Evolutionary conservation across 2,329 filamentous ascomycete genomes (phyloP), one percentile per base, ranked within the genome.

Genomic region (Claviceps cyperi): DNA sequence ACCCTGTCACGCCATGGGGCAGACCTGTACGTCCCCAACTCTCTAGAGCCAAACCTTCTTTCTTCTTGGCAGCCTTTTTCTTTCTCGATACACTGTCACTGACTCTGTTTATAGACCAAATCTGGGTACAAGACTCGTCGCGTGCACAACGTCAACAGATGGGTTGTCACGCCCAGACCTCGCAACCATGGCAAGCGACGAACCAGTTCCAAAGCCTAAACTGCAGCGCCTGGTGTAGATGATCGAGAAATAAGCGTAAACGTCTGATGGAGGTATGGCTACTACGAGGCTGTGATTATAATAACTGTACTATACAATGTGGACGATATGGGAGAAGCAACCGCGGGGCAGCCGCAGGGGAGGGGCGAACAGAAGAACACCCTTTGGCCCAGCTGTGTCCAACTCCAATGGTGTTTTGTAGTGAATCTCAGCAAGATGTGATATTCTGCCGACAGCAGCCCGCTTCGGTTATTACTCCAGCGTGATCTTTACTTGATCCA

Each of bases 1-100:
- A 94, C 64, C 92, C 94, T 36, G 88, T 92, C 60, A 95, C 88
- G 70, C 92, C 92, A 52, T 98, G 94, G 92, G 92, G 94, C 65
- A 84, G 81, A 64, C 91, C 88, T 63, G 89, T 94, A 84, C 72
- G 87, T 80, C 22, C 2, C 21, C 15, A 5, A 14, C 5, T 21
- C 8, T 13, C 17, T 2, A 13, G 19, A 22, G 39, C 39, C 8
- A 11, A 11, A 19, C 15, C 37, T n/a, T 9, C n/a, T 17, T 17
- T 9, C 14, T 39, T n/a, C n/a, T 39, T 39, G 6, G 15, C 2
- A 0, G 7, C 3, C 5, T 39, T 17, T 7, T 39, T 17, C 9
- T 8, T 5, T 39, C n/a, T 39, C 14, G 15, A 15, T 2, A 1
- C 17, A 15, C 7, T 38, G 47, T 13, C 21, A 40, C 47, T 43